phyloP scores from a whole-genome alignment of 768 basidiomycete genomes.

The Auriscalpium microsporum region DNA sequence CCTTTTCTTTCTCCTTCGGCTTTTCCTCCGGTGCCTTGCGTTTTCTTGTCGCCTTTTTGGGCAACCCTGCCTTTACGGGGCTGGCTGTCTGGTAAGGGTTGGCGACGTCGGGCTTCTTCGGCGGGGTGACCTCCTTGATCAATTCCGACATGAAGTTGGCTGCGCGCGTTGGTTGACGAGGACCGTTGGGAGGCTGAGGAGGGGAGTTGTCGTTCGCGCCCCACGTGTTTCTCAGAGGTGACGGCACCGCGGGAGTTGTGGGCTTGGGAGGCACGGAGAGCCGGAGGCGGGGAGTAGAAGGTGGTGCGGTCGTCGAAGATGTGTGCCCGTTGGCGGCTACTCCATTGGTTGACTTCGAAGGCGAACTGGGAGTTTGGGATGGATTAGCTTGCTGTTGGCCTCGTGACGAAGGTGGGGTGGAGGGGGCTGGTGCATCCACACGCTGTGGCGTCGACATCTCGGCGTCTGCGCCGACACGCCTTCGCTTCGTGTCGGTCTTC shows the following conservation, averaged over 20 bases:
- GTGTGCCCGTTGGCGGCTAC: slow-evolving; percentile 11
- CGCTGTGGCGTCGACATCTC: slow-evolving; percentile 29
- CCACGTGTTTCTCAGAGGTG: slow-evolving; percentile 73
- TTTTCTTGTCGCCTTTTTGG: slow-evolving; percentile 19
- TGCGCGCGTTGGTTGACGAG: slow-evolving; percentile 50
- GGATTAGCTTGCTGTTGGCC: slow-evolving; percentile 1
- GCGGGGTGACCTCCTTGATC: slow-evolving; percentile 62
- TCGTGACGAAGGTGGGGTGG: slow-evolving; percentile 5
- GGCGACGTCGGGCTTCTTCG: slow-evolving; percentile 53
- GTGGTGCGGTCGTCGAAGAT: slow-evolving; percentile 3
- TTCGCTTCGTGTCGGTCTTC: slow-evolving; percentile 48
- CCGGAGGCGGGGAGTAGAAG: slow-evolving; percentile 18
- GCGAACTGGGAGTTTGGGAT: slow-evolving; percentile 4
- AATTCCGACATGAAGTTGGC: slow-evolving; percentile 63
- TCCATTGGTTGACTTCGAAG: slow-evolving; percentile 6
- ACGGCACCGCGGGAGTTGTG: slow-evolving; percentile 58
- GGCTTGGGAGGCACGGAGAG: slow-evolving; percentile 32
- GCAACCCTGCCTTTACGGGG: slow-evolving; percentile 40
- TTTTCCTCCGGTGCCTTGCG: slow-evolving; percentile 21
- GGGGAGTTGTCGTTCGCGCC: slow-evolving; percentile 31
- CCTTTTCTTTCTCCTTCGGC: slow-evolving; percentile 13
- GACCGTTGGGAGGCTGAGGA: slow-evolving; percentile 22
- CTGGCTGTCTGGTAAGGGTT: slow-evolving; percentile 75
- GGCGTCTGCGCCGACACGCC: slow-evolving; percentile 46
- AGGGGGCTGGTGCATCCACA: slow-evolving; percentile 11